Evolutionary conservation across 257 asterid genomes (phyloP), one percentile per base, ranked within the genome.

Genomic region (Solanum habrochaites): DNA sequence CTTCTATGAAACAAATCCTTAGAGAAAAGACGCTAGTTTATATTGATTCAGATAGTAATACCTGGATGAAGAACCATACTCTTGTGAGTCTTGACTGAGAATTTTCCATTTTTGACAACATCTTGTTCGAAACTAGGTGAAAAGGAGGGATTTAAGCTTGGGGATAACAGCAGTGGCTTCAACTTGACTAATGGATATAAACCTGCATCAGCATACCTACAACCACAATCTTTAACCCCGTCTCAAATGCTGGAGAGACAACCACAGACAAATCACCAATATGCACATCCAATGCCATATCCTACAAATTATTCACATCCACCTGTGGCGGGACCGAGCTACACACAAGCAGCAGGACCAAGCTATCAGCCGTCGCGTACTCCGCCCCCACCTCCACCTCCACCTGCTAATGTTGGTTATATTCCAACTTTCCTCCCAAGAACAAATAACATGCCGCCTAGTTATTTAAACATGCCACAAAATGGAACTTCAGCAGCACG

Each of bases 341-440:
- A 89, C 37, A 42, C 70, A 7, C 60, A 82, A 58, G 90, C 87
- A 3, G 82, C 64, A 11, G 90, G 90, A 56, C 83, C 92, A 35
- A 88, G 88, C 89, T 85, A 88, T 87, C 93, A 84, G 85, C 89
- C 88, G 15, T 90, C 89, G 11, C 89, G 39, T 31, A 81, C 74
- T 15, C 88, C 87, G 3, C 90, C 91, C 58, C 87, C 90, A 40
- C 91, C 93, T 0, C 95, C 93, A 3, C 93, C 95, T 0, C 96
- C 94, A 2, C 94, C 92, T 16, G 83, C 93, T 45, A 96, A 91
- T 90, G 91, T 87, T 64, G 97, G 98, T 58, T 92, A 91, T 71
- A 74, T 88, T 86, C 94, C 95, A 27, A 90, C 89, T 58, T 80
- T 85, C 81, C 87, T 86, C 14, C 96, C 96, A 8, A 90, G 88